Evolutionary conservation across 2,329 filamentous ascomycete genomes (phyloP).

Genomic region (Aureobasidium leucospermi): DNA sequence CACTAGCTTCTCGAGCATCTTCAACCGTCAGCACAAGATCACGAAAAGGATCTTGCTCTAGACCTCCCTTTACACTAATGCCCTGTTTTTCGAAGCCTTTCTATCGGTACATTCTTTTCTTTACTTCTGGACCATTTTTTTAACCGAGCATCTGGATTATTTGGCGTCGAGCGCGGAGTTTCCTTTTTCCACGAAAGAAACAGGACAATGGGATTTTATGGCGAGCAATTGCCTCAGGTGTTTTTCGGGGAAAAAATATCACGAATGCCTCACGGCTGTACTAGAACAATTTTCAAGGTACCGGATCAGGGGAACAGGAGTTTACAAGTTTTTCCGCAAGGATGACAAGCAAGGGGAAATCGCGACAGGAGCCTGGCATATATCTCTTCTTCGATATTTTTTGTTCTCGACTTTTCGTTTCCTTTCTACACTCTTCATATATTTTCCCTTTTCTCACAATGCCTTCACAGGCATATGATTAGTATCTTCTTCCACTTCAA

Average conservation of each 20-base stretch:
- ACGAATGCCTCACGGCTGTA: constrained; percentile 7
- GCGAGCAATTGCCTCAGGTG: background rate
- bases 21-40: background rate
- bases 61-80: background rate
- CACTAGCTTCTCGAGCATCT: background rate
- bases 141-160: background rate
- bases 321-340: constrained; percentile 9
- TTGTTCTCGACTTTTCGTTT: background rate
- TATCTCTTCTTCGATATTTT: background rate
- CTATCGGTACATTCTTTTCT: background rate
- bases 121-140: background rate
- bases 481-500: background rate
- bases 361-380: background rate
- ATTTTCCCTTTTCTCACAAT: background rate
- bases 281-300: background rate
- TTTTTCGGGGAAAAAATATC: background rate
- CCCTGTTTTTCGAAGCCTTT: background rate
- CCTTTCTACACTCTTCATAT: background rate
- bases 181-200: background rate
- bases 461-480: background rate
- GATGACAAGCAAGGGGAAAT: background rate
- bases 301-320: background rate
- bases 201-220: background rate
- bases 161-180: constrained; percentile 11
- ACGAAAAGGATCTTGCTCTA: background rate